Base-by-base conservation (phyloP, 2,329 filamentous ascomycete genomes). In the Aspergillus novoparasiticus region DNA sequence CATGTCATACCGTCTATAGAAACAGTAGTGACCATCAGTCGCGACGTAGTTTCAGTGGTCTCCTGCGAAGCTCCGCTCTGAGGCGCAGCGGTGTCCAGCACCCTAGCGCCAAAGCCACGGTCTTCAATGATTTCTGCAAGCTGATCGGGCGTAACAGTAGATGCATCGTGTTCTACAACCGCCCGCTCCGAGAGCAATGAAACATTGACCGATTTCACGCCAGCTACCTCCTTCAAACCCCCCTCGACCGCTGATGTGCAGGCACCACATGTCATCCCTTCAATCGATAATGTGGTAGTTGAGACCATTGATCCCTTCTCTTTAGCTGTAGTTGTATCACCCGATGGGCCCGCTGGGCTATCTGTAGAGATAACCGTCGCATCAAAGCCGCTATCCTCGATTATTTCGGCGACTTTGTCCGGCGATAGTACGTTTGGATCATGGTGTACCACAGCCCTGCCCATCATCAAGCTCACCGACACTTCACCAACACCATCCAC, bases 1-100 rank as follows among this genome's bases (percentile, higher is more conserved):
- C 95, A 98, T 1, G 95, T 99, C 95, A 99, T 99, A 57, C 95
- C 95, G 69, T 95, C 92, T 60, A 99, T 92, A 5, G 91, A 89
- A 21, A 99, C 85, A 0, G 94, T 98, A 0, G 94, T 97, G 0
- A 88, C 92, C 61, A 89, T 84, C 3, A 72, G 67, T 30, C 76
- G 77, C 9, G 75, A 63, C 59, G 78, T 81, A 34, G 69, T 66
- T 56, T 76, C 69, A 9, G 75, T 64, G 55, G 72, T 59, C 19
- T 74, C 69, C 66, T 75, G 64, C 74, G 77, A 57, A 78, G 68
- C 50, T 75, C 46, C 58, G 53, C 55, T 64, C 57, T 65, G 66
- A 45, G 58, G 79, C 64, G 84, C 80, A 63, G 86, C 86, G 41
- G 89, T 92, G 70, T 94, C 91, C 65, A 97, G 75, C 56, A 98